A percentile compares a stretch with the other conserved stretches of the same genome.
Conservation (phyloP, 1,284 basidiomycete genomes). For the Ustilago curta region DNA sequence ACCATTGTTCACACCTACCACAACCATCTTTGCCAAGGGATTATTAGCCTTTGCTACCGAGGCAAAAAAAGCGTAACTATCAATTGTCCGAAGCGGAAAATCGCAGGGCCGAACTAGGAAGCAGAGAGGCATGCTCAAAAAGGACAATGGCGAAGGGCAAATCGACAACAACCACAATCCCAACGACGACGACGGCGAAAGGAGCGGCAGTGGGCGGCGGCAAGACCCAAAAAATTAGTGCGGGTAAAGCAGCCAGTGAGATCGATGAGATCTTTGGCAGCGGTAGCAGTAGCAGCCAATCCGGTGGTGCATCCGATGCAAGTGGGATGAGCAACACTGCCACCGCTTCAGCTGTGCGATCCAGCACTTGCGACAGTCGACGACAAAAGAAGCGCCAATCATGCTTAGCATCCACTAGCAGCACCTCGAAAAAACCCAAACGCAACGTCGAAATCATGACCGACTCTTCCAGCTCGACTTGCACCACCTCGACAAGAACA, state of each 20-base stretch:
- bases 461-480: conserved; percentile 2
- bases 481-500: background rate
- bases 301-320: background rate
- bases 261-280: conserved; percentile 33
- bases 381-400: conserved; percentile 4
- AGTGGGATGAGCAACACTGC: too few relatives aligned
- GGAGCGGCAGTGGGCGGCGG: background rate
- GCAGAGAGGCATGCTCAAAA: too few relatives aligned
- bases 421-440: conserved; percentile 6
- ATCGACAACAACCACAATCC: too few relatives aligned
- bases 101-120: too few relatives aligned
- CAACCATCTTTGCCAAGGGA: too few relatives aligned
- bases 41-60: too few relatives aligned
- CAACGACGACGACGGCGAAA: background rate
- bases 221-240: too few relatives aligned
- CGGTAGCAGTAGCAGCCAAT: background rate
- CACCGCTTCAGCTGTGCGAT: too few relatives aligned
- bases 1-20: too few relatives aligned
- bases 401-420: too few relatives aligned
- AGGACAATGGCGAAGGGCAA: background rate
- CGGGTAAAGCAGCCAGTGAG: conserved; percentile 11
- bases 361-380: background rate
- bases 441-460: conserved; percentile 16
- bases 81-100: too few relatives aligned
- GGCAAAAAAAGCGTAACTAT: too few relatives aligned